Evolutionary conservation across 768 basidiomycete genomes (phyloP).

Genomic region (Coprinopsis strossmayeri): DNA sequence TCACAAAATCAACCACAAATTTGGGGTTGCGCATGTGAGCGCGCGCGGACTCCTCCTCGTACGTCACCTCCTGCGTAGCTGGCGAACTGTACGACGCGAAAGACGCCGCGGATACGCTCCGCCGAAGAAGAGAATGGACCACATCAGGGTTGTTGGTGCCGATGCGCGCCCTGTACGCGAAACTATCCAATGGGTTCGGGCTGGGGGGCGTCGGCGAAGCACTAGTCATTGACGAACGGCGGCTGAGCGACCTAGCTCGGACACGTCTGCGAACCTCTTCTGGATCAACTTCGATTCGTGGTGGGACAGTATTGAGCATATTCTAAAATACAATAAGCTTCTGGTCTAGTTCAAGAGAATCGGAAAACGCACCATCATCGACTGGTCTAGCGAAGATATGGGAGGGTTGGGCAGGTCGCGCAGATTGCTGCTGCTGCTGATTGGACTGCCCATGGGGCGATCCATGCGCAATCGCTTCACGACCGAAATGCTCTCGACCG

Average conservation of each 20-base stretch:
- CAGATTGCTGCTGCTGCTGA: neutral
- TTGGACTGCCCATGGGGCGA: too few relatives aligned
- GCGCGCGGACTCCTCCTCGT: conserved; percentile 29
- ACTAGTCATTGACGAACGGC: neutral
- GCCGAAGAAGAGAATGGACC: conserved; percentile 20
- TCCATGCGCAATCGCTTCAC: neutral
- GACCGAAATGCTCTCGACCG: neutral
- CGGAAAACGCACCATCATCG: neutral
- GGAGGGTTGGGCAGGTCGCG: neutral
- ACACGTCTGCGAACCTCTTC: neutral
- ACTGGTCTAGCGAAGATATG: neutral
- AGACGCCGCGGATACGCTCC: conserved; percentile 27
- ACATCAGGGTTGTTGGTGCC: neutral
- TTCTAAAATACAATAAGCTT: neutral
- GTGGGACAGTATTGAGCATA: neutral
- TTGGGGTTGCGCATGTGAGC: conserved; percentile 27
- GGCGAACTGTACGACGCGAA: conserved; percentile 21
- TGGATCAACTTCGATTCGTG: neutral
- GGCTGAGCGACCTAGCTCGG: neutral
- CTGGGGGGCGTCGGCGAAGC: neutral
- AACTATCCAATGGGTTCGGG: neutral
- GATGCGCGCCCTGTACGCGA: neutral
- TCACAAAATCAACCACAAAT: conserved; percentile 23
- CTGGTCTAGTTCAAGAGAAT: neutral
- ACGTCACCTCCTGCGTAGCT: conserved; percentile 17